Evolutionary conservation across 768 basidiomycete genomes (phyloP).

Genomic region (Dentipellis sp.): DNA sequence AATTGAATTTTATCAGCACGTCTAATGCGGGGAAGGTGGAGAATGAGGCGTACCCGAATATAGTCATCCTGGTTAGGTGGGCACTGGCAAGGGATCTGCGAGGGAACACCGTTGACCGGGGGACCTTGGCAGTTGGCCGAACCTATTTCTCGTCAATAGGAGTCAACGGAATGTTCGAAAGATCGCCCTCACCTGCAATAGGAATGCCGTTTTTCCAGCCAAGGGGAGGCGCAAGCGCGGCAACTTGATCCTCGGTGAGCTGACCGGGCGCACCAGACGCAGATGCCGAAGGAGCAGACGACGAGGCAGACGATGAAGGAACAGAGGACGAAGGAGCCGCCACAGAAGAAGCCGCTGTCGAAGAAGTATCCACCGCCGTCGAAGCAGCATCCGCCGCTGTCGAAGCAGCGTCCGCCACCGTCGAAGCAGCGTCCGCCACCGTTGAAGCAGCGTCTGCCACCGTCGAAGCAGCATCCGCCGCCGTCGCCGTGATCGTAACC

Average conservation of each 20-base stretch:
- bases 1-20: not conserved
- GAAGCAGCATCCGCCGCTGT: not conserved
- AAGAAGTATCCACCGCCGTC: not conserved
- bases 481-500: too few relatives aligned
- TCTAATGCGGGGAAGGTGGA: not conserved
- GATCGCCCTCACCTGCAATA: conserved; percentile 6
- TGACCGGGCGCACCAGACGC: not conserved
- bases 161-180: not conserved
- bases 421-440: too few relatives aligned
- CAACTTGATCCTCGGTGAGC: not conserved
- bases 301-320: not conserved
- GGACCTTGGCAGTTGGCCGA: conserved; percentile 17
- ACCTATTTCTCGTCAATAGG: conserved; percentile 10
- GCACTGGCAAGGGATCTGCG: conserved; percentile 17
- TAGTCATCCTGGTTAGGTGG: conserved; percentile 9
- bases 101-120: too few relatives aligned
- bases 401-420: too few relatives aligned
- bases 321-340: not conserved
- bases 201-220: conserved; percentile 15
- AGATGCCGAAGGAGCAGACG: not conserved
- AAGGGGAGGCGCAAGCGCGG: conserved; percentile 15
- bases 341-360: not conserved
- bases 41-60: not conserved
- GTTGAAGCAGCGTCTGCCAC: too few relatives aligned
- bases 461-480: not conserved